These are phyloP conservation scores for Neurospora sp. DNA, from an alignment of 495 filamentous ascomycete genomes.

Conservation along the genomic window DNA sequence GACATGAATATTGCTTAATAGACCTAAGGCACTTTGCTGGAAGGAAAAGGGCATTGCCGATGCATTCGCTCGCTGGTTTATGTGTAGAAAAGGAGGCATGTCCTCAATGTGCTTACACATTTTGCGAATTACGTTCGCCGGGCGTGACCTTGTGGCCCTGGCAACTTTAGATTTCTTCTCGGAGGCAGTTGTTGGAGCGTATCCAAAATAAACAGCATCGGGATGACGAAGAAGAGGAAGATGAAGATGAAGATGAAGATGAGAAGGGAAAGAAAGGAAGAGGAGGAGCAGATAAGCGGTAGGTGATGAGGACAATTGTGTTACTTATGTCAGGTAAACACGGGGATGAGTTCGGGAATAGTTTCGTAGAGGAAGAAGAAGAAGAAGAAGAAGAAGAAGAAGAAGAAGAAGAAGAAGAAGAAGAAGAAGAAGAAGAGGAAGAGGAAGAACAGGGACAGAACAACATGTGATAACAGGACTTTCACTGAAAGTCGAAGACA, in stretches of 20 bases:
- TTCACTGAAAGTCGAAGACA: neutral
- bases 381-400: neutral
- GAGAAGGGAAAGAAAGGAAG: too few relatives aligned
- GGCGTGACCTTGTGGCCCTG: constrained; percentile 23
- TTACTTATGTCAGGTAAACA: too few relatives aligned
- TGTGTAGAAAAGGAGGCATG: neutral
- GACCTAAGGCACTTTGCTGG: too few relatives aligned
- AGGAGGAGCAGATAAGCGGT: too few relatives aligned
- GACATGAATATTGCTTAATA: too few relatives aligned
- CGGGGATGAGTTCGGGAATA: too few relatives aligned
- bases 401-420: neutral
- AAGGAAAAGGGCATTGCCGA: too few relatives aligned
- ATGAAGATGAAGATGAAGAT: too few relatives aligned
- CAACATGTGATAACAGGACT: neutral
- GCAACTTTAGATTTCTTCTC: constrained; percentile 35
- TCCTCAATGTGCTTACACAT: constrained; percentile 54
- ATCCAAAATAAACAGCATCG: too few relatives aligned
- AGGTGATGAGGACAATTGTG: too few relatives aligned
- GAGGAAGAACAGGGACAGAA: neutral
- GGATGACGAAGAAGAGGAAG: too few relatives aligned
- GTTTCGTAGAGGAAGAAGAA: neutral
- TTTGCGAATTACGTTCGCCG: constrained; percentile 60
- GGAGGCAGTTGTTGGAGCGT: constrained; percentile 7
- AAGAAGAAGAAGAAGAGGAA: neutral
- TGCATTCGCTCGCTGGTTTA: too few relatives aligned